These are phyloP conservation scores for Castanopsis chinensis DNA, from an alignment of 306 rosid species.

Conservation along the genomic window DNA sequence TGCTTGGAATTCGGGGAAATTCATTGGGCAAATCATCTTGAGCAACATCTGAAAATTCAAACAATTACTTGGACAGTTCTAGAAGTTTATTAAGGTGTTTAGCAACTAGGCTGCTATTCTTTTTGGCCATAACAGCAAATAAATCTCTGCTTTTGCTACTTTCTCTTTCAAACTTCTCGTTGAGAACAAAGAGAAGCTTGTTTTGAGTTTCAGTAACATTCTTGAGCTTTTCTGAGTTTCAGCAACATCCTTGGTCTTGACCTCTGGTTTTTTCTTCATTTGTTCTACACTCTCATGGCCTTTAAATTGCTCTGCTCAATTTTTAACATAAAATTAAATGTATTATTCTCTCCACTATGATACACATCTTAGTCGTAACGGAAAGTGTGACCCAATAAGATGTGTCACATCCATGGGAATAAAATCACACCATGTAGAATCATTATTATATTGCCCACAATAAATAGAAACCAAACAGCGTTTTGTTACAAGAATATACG, in stretches of 20 bases:
- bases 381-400: neutral
- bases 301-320: neutral
- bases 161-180: neutral
- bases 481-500: neutral
- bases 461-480: neutral
- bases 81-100: neutral
- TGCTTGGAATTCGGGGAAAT: neutral
- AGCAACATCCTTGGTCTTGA: neutral
- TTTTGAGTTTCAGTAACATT: no score
- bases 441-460: neutral
- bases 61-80: neutral
- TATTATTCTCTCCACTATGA: neutral
- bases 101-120: neutral
- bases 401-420: neutral
- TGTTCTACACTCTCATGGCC: neutral
- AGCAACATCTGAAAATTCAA: neutral
- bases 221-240: neutral
- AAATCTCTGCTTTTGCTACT: neutral
- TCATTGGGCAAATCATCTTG: neutral
- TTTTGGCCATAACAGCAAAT: neutral
- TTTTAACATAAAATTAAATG: neutral
- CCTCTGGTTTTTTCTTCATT: neutral
- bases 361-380: neutral
- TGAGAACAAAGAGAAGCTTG: no score
- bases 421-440: neutral